phyloP scores from a whole-genome alignment of 2,329 filamentous ascomycete species.

The Plenodomus biglobosus region DNA sequence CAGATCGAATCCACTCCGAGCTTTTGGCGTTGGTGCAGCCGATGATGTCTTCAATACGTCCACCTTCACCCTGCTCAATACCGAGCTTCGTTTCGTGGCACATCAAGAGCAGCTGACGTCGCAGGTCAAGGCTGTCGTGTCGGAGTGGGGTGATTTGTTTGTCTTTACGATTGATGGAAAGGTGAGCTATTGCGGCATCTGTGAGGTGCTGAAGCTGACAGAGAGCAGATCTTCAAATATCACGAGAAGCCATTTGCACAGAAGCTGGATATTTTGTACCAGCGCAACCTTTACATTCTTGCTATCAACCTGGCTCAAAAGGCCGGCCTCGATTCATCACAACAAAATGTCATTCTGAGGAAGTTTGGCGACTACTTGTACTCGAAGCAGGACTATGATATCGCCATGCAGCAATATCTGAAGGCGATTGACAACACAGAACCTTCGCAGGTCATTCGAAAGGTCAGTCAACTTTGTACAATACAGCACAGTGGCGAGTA shows the following conservation, averaged over 20 bases:
- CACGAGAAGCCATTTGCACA: conserved; percentile 89
- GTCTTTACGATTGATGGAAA: conserved; percentile 91
- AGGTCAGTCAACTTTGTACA: conserved; percentile 53
- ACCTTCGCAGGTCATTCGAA: conserved; percentile 92
- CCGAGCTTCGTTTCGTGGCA: conserved; percentile 84
- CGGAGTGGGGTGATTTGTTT: conserved; percentile 89
- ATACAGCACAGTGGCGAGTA: not conserved
- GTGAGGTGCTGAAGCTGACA: conserved; percentile 10
- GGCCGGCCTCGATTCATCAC: conserved; percentile 72
- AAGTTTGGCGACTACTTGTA: conserved; percentile 94
- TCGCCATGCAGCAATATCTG: conserved; percentile 98
- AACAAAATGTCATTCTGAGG: conserved; percentile 89
- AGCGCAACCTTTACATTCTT: conserved; percentile 86
- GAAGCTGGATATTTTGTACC: conserved; percentile 89
- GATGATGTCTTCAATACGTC: conserved; percentile 84
- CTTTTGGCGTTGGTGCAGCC: conserved; percentile 70
- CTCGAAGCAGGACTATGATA: conserved; percentile 93
- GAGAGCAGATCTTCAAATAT: conserved; percentile 73
- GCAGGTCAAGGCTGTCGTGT: conserved; percentile 76
- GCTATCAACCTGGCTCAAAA: conserved; percentile 94
- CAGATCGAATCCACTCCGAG: conserved; percentile 64
- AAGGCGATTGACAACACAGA: conserved; percentile 95
- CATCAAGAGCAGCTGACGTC: conserved; percentile 84
- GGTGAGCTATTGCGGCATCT: conserved; percentile 51
- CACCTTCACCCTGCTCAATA: conserved; percentile 88